Base-by-base conservation (phyloP, 2,329 filamentous ascomycete species). In the Phoma sp. region DNA sequence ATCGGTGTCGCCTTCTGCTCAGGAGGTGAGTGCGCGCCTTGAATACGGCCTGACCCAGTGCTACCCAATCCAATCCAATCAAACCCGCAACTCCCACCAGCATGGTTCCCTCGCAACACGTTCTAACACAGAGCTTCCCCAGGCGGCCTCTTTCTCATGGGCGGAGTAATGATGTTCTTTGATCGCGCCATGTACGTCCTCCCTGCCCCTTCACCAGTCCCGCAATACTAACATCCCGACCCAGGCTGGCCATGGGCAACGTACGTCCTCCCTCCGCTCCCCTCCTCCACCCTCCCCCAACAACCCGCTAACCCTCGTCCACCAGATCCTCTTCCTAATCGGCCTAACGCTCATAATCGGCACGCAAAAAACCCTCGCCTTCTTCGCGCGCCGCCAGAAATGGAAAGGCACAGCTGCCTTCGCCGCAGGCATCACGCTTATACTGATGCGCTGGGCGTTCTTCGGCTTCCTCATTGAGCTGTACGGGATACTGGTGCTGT, bases 1-100 rank as follows among this genome's bases (percentile, higher is more conserved):
- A 89, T 98, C 70, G 95, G 95, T 67, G 93, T 97, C 60, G 91
- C 93, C 74, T 99, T 99, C 82, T 98, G 95, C 84, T 95, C 91
- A 72, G 93, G 92, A 71, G 93, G 93, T 96, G 88, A 66, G 90
- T 89, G 76, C 27, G 9, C 29, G 8, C 40, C 27, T 29, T 29
- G 27, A 29, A 29, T 4, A 7, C 27, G 6, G 27, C 27, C 27
- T 29, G 3, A 29, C 2, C 18, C 18, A 18, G 18, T 1, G 1
- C 18, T 18, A 18, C 2, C 18, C 18, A 2, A 2, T 18, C 18
- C 18, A 18, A 18, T 18, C 18, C 18, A 1, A 18, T 2, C 18
- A 18, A 18, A 18, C 18, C 18, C 18, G 18, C 18, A 18, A 18
- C 18, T 18, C 18, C 18, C 18, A 18, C 18, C 18, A 18, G 18